phyloP scores from a whole-genome alignment of 2,329 filamentous ascomycete species.

The Aphanocladium album region DNA sequence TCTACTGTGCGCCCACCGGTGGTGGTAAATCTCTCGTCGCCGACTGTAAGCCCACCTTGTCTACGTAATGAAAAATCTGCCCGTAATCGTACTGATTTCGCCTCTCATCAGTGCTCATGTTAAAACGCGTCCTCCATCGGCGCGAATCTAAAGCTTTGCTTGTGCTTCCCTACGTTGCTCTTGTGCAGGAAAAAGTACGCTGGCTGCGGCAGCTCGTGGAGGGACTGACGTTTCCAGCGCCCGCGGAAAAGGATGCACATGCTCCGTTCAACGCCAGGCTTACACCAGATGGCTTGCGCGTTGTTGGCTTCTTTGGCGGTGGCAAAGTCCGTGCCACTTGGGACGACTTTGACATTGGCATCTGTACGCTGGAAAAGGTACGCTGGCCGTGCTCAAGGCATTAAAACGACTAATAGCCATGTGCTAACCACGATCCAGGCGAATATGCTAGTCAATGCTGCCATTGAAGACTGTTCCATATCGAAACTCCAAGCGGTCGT shows the following conservation, averaged over 20 bases:
- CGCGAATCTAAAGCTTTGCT: conserved; percentile 63
- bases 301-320: conserved; percentile 71
- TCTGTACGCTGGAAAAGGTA: conserved; percentile 74
- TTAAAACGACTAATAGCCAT: no score
- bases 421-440: conserved; percentile 43
- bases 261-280: conserved; percentile 50
- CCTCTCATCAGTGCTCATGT: conserved; percentile 59
- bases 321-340: conserved; percentile 62
- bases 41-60: conserved; percentile 36
- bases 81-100: neutral
- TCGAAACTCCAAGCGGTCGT: conserved; percentile 62
- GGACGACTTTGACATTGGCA: conserved; percentile 70
- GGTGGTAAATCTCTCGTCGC: conserved; percentile 75
- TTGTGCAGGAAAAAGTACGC: conserved; percentile 74
- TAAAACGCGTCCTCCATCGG: conserved; percentile 63
- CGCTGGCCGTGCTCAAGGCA: no score
- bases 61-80: conserved; percentile 18
- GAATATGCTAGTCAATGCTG: conserved; percentile 67
- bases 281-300: conserved; percentile 55
- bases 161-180: conserved; percentile 70
- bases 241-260: conserved; percentile 29
- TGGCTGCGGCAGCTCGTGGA: conserved; percentile 66
- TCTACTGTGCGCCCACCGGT: conserved; percentile 76
- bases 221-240: conserved; percentile 43
- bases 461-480: conserved; percentile 66